phyloP scores from a whole-genome alignment of 371 early-diverging fungal species.

The Rhizopus microsporus region DNA sequence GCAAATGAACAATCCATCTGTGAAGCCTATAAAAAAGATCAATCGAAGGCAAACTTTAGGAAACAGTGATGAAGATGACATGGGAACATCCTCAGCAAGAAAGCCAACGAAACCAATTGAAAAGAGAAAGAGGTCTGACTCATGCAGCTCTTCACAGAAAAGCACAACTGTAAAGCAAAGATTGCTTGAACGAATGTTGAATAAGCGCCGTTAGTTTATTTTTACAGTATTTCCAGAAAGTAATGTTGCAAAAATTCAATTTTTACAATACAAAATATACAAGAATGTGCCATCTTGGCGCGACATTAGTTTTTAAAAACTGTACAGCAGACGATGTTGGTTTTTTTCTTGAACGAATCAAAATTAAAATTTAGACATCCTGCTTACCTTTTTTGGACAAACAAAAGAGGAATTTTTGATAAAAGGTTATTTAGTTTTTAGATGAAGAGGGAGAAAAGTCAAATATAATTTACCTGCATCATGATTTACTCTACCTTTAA shows the following conservation, averaged over 20 bases:
- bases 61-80: conserved; percentile 12
- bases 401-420: no score
- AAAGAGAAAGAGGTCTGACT: background rate
- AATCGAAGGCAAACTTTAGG: conserved; percentile 1
- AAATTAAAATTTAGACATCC: no score
- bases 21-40: conserved; percentile 2
- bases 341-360: no score
- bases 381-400: no score
- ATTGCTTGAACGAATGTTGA: conserved; percentile 24
- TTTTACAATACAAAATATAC: no score
- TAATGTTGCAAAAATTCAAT: background rate
- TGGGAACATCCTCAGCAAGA: conserved; percentile 6
- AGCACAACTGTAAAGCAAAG: conserved; percentile 27
- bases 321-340: no score
- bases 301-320: no score
- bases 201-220: background rate
- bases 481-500: no score
- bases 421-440: no score
- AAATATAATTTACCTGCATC: no score
- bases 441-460: no score
- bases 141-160: background rate
- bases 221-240: background rate
- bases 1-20: background rate
- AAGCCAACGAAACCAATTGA: background rate
- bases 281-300: no score